Evolutionary conservation across 2,329 filamentous ascomycete genomes (phyloP), one percentile per base, ranked within the genome.

Genomic region (Magnaporthiopsis rhizophila): DNA sequence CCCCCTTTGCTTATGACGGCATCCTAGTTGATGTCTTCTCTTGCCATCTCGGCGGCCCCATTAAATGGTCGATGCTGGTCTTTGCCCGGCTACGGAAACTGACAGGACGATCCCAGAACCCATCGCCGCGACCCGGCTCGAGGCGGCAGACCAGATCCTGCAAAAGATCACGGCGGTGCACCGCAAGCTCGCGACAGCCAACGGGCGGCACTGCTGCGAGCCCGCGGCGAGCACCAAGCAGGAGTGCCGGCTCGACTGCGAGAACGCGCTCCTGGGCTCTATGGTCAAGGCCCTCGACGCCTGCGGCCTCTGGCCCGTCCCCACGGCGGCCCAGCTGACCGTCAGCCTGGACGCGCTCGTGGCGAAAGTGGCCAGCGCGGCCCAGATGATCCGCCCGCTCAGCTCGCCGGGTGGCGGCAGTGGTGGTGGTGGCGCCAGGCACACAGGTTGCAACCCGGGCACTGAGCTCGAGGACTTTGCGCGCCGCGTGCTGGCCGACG

Each of bases 161-260:
- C 62, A 63, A n/a, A 58, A 63, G 53, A 32, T 58, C 26, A 58
- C 50, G 1, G n/a, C 62, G 21, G 50, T 63, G 24, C 56, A 63
- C 53, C 50, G 56, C 30, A 63, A 56, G 28, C 62, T 63, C 18
- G 62, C 62, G 12, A 58, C 30, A 6, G 62, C 62, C 32, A 58
- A 63, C 53, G 62, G 62, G 11, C 50, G 62, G 24, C 62, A 58
- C 62, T 63, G 62, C 62, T 32, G 15, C 21, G 56, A 58, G 53
- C 56, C 62, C 32, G 26, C 32, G 50, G 62, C 56, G 15, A 34
- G 45, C 11, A 32, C 21, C 8, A 28, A 34, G 62, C 62, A 58
- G 30, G 62, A 63, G 62, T 58, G 56, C 30, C 62, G 62, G 21
- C 50, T 63, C 11, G 62, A 63, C 62, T 63, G 62, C 62, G 62